A percentile compares a stretch with the other conserved stretches of the same genome.
Conservation (phyloP, 148 eudicot species). For the Fagopyrum tataricum region DNA sequence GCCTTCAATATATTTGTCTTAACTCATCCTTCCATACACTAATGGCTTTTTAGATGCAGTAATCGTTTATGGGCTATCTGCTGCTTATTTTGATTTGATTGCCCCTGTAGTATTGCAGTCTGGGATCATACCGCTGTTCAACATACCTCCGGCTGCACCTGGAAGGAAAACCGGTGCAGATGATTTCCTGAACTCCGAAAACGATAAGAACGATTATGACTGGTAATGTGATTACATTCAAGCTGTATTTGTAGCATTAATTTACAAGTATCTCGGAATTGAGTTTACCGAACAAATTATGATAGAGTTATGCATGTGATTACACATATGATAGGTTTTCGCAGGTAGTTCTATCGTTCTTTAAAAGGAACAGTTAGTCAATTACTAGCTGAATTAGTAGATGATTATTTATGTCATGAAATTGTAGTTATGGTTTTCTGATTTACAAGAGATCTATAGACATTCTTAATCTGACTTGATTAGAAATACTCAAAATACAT, state of each 20-base stretch:
- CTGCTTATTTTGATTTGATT: conserved; percentile 3
- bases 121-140: conserved; percentile 64
- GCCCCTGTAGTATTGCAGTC: conserved; percentile 23
- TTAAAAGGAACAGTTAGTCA: neutral
- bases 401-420: neutral
- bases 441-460: neutral
- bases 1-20: neutral
- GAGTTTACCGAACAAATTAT: neutral
- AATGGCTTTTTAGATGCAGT: neutral
- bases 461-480: neutral
- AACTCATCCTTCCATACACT: neutral
- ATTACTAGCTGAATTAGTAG: neutral
- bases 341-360: neutral
- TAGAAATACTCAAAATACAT: neutral
- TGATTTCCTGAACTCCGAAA: conserved; percentile 80
- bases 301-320: neutral
- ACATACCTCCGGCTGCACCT: conserved; percentile 43
- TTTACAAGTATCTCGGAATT: neutral
- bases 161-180: conserved; percentile 60
- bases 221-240: conserved; percentile 48
- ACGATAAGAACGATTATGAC: conserved; percentile 88
- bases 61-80: neutral
- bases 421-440: neutral
- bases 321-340: neutral
- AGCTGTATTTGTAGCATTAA: conserved; percentile 9